Base-by-base conservation (phyloP, 164 flowering plant genomes). In the Paratinospora sagittata region DNA sequence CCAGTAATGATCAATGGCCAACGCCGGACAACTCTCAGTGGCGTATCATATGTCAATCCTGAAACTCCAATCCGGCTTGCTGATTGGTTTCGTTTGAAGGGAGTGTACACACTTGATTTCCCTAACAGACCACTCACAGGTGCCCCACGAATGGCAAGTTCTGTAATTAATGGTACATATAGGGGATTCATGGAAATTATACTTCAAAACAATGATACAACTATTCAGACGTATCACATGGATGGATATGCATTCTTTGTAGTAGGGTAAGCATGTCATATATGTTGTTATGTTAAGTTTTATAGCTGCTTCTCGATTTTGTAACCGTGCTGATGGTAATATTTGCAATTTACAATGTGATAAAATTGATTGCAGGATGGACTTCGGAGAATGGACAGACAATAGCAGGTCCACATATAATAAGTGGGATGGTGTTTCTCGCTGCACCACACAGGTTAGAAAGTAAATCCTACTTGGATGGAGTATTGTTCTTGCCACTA, bases 201-300 rank as follows among this genome's bases (percentile, higher is more conserved):
- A 55, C 73, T 95, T 8, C 97, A 95, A 79, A 95, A 95, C 81
- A 91, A 92, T 81, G 93, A 90, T 70, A 92, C 99, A 67, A 86
- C 75, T 67, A 81, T 92, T 71, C 94, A 88, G 72, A 87, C 85
- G 69, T 95, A 89, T 79, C 99, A 95, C 83, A n/a, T 92, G 82
- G 84, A 80, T 78, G 99, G 99, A 76, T 95, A 95, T 83, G 87
- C 93, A 30, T 85, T 95, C 78, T 95, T 92, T 79, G 96, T 92
- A 13, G 99, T 87, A 58, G 99, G 99, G 99, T 95, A 89, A 27
- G 83, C 14, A 36, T 39, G 49, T n/a, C 19, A 16, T 27, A 12
- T 63, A 17, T 63, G 26, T 63, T 66, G 16, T 30, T 24, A 17
- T 23, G 4, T 74, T 14, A 14, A 63, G 37, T 63, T 63, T 30